Evolutionary conservation across 2,329 filamentous ascomycete species (phyloP), one percentile per base, ranked within the genome.

Genomic region (Aspergillus eucalypticola): DNA sequence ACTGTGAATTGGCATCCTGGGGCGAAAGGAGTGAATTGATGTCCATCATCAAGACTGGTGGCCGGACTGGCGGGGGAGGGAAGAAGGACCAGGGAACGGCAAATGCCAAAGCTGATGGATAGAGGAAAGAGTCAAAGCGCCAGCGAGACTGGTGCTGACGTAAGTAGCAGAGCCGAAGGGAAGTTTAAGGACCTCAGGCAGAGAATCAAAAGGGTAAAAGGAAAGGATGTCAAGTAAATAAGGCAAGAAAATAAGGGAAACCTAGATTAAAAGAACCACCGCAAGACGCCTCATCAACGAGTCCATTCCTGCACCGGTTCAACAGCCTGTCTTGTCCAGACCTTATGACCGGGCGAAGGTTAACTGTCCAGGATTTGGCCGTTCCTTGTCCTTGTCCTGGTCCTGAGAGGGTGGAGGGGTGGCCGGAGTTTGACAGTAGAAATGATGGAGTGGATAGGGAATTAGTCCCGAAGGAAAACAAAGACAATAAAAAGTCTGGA

Each of bases 21-120:
- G 78, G 77, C 56, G 78, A 80, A 60, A 81, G 76, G 38, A 81
- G 74, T 23, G 75, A 78, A 67, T 75, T 80, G 67, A 81, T 80
- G 64, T 81, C 78, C 78, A 81, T 81, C 29, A 65, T 73, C 63
- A 56, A 58, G 51, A 48, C 51, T 32, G 56, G 56, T 58, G 52
- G 42, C 46, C 42, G 48, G 27, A 25, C 52, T 32, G 50, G 49
- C 51, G 65, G 59, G 41, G 32, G 32, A 35, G 32, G 32, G 32
- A 35, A 35, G 41, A 51, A 54, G 59, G 53, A 54, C 59, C 59
- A 65, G 59, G 61, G 60, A 67, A 67, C 64, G 61, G 61, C 65
- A 64, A 66, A 65, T 56, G 53, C 56, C 25, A 56, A 54, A 50
- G 59, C 27, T 54, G 46, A 39, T 50, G 49, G 32, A 56, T 53